Base-by-base conservation (phyloP, 192 early-diverging fungal genomes). In the Dimargaris xerosporica region DNA sequence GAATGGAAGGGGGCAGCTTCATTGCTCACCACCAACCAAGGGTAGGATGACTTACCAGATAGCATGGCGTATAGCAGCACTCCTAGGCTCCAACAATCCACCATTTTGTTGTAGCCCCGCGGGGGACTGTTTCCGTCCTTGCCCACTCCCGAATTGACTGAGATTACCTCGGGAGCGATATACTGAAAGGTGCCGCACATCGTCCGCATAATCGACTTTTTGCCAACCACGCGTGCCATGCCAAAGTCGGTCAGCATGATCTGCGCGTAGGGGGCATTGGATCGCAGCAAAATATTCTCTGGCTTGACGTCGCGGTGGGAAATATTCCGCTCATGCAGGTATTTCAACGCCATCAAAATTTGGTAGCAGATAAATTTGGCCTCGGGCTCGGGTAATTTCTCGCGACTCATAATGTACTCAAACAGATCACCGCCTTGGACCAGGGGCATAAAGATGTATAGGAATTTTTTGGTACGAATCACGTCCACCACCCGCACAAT, bases 231-330 rank as follows among this genome's bases (percentile, higher is more conserved):
- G 64, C 87, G 87, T 48, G 91, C 91, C 73, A 94, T 78, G 15
- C 91, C 91, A 77, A 94, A 94, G 67, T 94, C 91, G 4, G 86
- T 83, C 47, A 94, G 78, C 80, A 90, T 82, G 60, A 91, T 73
- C 58, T 84, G 83, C 42, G 80, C 70, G 62, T 75, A 80, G 17
- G 75, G 69, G 19, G 64, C 58, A 25, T 74, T 72, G 28, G 67
- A 64, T 5, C 69, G 70, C 28, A 88, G 66, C 44, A 91, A 66
- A 51, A 86, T 69, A 66, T 91, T 91, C 62, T 90, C 85, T 12
- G 83, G 83, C 68, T 86, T 85, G 39, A 90, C 65, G 61, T 85
- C 92, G 48, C 92, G 80, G 65, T 94, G 92, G 29, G 80, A 85
- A 63, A 94, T 94, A 43, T 85, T 83, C 15, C 78, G 68, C 26